These are phyloP conservation scores for Talinum fruticosum DNA, from an alignment of 148 eudicot genomes.

Conservation along the genomic window DNA sequence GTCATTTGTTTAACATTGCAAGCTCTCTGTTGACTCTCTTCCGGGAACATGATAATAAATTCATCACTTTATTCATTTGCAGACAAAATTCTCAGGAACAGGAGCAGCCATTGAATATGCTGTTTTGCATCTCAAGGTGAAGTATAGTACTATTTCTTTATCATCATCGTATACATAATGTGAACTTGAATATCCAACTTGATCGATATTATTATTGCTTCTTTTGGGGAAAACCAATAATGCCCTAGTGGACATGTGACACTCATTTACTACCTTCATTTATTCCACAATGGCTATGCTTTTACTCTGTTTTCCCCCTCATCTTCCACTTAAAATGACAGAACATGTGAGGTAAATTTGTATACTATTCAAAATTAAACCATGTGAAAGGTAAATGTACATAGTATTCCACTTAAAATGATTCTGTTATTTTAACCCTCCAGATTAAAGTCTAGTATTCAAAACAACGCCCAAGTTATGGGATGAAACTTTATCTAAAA, in stretches of 20 bases:
- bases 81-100: constrained; percentile 63
- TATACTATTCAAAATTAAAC: too few species aligned
- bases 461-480: not conserved
- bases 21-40: not conserved
- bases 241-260: constrained; percentile 18
- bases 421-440: too few species aligned
- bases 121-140: constrained; percentile 72
- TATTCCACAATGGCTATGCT: too few species aligned
- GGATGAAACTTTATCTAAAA: not conserved
- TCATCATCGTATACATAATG: not conserved
- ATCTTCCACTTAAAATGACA: not conserved
- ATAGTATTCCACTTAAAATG: too few species aligned
- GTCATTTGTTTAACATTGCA: not conserved
- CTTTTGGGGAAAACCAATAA: not conserved
- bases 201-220: not conserved
- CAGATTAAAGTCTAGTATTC: not conserved
- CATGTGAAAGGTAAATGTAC: too few species aligned
- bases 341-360: not conserved
- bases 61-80: constrained; percentile 19
- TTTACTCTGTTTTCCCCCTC: not conserved
- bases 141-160: not conserved
- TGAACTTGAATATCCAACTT: not conserved
- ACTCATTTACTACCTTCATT: not conserved
- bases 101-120: constrained; percentile 94
- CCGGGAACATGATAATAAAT: not conserved